Evolutionary conservation across 306 rosid genomes (phyloP).

Genomic region (Prunus fruticosa): DNA sequence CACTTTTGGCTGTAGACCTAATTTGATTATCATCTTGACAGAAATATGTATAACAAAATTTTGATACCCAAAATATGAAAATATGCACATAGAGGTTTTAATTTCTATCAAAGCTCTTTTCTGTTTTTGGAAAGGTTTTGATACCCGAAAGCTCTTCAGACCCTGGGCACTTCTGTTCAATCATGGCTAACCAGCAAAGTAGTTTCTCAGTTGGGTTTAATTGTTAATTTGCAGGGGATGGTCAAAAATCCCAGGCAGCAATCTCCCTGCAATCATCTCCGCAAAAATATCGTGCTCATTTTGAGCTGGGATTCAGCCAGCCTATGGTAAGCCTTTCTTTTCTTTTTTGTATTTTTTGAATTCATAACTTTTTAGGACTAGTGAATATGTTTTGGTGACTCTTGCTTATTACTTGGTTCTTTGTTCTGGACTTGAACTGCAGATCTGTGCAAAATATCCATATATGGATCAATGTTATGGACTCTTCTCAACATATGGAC

Average conservation of each 20-base stretch:
- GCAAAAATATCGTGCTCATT: conserved; percentile 44
- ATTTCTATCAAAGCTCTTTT: background rate
- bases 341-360: background rate
- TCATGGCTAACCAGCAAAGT: conserved; percentile 15
- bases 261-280: conserved; percentile 56
- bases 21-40: background rate
- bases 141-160: background rate
- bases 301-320: conserved; percentile 81
- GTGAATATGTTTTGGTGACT: background rate
- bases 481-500: conserved; percentile 72
- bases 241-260: conserved; percentile 45
- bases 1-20: background rate
- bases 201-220: conserved; percentile 44
- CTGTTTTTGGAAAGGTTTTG: too few species aligned
- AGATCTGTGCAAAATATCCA: conserved; percentile 78
- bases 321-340: conserved; percentile 57
- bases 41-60: background rate
- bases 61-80: background rate
- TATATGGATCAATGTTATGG: conserved; percentile 73
- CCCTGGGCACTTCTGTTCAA: background rate
- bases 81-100: background rate
- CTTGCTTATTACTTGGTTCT: background rate
- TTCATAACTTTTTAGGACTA: background rate
- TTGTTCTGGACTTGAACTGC: conserved; percentile 28
- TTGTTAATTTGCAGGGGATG: conserved; percentile 54